These are phyloP conservation scores for Setomelanomma holmii DNA, from an alignment of 2,329 filamentous ascomycete species.

Conservation along the genomic window DNA sequence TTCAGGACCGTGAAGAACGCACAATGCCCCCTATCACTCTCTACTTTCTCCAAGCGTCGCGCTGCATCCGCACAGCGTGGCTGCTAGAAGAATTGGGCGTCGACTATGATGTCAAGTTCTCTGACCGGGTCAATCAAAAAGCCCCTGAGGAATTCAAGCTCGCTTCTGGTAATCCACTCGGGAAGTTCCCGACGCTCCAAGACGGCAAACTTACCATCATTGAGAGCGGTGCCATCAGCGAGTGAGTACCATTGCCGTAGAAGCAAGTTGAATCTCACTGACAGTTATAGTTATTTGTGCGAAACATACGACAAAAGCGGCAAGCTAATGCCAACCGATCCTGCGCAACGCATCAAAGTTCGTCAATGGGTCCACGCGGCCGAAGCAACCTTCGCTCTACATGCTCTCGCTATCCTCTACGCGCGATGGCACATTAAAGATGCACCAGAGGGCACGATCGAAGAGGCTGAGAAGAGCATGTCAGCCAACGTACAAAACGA, in stretches of 20 bases:
- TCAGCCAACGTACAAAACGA: constrained; percentile 55
- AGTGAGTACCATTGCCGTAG: constrained; percentile 40
- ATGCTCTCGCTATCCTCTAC: constrained; percentile 55
- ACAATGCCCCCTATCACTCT: constrained; percentile 49
- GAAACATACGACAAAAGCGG: constrained; percentile 54
- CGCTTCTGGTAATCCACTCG: constrained; percentile 50
- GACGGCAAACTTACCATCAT: constrained; percentile 51
- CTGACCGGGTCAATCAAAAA: constrained; percentile 47
- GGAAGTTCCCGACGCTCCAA: constrained; percentile 55
- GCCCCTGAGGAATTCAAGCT: constrained; percentile 54
- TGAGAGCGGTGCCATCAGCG: constrained; percentile 57
- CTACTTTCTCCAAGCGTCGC: constrained; percentile 57
- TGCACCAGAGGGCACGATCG: constrained; percentile 35
- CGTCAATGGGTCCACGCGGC: constrained; percentile 56
- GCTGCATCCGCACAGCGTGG: constrained; percentile 55
- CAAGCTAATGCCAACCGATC: constrained; percentile 48
- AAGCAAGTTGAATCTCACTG: neutral
- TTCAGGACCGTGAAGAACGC: no score
- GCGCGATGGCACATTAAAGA: constrained; percentile 51
- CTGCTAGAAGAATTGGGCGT: constrained; percentile 55
- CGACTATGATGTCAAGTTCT: constrained; percentile 52
- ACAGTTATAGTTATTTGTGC: constrained; percentile 51
- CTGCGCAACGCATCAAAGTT: constrained; percentile 44
- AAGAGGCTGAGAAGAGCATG: constrained; percentile 48
- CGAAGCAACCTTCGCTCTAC: constrained; percentile 56